Conservation (phyloP, 2,329 filamentous ascomycete genomes). For the Fusarium goolgardi region DNA sequence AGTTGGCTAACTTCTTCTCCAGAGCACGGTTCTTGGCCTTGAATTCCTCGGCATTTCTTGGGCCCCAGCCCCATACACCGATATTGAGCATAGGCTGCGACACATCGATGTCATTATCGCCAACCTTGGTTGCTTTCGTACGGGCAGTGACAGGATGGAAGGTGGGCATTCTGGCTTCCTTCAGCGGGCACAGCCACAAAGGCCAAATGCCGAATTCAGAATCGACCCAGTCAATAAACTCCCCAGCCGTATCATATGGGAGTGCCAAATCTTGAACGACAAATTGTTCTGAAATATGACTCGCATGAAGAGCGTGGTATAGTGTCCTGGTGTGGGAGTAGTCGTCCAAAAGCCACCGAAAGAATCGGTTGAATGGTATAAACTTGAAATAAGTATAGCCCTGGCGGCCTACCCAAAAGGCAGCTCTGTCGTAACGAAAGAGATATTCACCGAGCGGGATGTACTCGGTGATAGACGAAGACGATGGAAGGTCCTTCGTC, state of each 20-base stretch:
- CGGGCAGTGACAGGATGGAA: slow-evolving; percentile 34
- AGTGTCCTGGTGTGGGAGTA: slow-evolving; percentile 72
- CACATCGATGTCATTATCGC: fast-evolving
- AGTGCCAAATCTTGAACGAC: slow-evolving; percentile 73
- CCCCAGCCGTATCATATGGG: slow-evolving; percentile 60
- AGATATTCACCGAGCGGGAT: slow-evolving; percentile 60
- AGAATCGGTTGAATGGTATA: slow-evolving; percentile 67
- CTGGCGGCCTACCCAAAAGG: slow-evolving; percentile 72
- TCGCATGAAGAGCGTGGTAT: slow-evolving; percentile 71
- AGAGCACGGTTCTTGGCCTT: slow-evolving; percentile 72
- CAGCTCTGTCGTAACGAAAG: slow-evolving; percentile 72
- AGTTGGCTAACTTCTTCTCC: slow-evolving; percentile 70
- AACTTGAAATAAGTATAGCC: slow-evolving; percentile 65
- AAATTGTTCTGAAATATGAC: slow-evolving; percentile 65
- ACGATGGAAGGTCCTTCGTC: background rate
- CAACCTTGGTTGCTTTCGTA: fast-evolving
- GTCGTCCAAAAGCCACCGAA: slow-evolving; percentile 68
- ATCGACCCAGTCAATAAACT: slow-evolving; percentile 48
- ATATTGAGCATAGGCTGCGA: slow-evolving; percentile 63
- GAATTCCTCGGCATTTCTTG: slow-evolving; percentile 63
- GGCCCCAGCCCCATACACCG: slow-evolving; percentile 79
- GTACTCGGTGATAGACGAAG: slow-evolving; percentile 30
- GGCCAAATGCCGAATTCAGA: slow-evolving; percentile 45
- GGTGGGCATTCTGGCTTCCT: slow-evolving; percentile 29
- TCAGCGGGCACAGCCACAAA: slow-evolving; percentile 48